A percentile compares a stretch with the other conserved stretches of the same genome.
These are phyloP conservation scores for Lactarius hengduanensis DNA, from an alignment of 768 basidiomycete species.

Conservation along the genomic window DNA sequence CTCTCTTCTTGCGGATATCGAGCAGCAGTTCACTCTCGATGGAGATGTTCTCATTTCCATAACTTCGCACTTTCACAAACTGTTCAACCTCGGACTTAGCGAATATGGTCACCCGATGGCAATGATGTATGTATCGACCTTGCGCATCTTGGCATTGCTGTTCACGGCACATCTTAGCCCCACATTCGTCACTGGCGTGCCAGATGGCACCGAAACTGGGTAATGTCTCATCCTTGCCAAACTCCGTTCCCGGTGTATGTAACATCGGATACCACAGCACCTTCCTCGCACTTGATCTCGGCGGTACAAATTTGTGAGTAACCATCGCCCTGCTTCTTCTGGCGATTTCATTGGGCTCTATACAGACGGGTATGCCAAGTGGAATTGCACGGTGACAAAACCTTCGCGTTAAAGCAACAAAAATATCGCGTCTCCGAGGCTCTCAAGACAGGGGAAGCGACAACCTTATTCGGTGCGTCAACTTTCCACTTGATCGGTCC, in stretches of 20 bases:
- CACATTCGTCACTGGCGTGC: constrained; percentile 93
- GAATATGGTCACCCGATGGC: constrained; percentile 81
- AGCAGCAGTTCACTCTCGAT: constrained; percentile 67
- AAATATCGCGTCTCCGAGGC: constrained; percentile 95
- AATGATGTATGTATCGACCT: constrained; percentile 67
- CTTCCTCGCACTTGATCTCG: constrained; percentile 94
- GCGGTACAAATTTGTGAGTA: constrained; percentile 93
- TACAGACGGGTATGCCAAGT: constrained; percentile 92
- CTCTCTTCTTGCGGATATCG: constrained; percentile 57
- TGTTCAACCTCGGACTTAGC: constrained; percentile 71
- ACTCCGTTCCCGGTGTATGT: too few species aligned
- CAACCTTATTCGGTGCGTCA: constrained; percentile 73
- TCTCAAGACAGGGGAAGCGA: constrained; percentile 90
- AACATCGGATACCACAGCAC: constrained; percentile 51
- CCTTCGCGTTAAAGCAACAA: constrained; percentile 88
- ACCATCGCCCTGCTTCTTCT: neutral
- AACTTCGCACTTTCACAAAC: constrained; percentile 75
- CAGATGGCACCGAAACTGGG: constrained; percentile 93
- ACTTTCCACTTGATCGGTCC: neutral
- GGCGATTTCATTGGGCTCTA: constrained; percentile 20
- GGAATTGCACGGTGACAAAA: constrained; percentile 82
- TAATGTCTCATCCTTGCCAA: constrained; percentile 37
- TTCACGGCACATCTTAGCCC: constrained; percentile 51
- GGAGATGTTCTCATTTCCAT: constrained; percentile 63
- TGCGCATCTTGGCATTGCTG: neutral